Evolutionary conservation across 106 monocot species (phyloP).

Genomic region (Phalaenopsis equestris): DNA sequence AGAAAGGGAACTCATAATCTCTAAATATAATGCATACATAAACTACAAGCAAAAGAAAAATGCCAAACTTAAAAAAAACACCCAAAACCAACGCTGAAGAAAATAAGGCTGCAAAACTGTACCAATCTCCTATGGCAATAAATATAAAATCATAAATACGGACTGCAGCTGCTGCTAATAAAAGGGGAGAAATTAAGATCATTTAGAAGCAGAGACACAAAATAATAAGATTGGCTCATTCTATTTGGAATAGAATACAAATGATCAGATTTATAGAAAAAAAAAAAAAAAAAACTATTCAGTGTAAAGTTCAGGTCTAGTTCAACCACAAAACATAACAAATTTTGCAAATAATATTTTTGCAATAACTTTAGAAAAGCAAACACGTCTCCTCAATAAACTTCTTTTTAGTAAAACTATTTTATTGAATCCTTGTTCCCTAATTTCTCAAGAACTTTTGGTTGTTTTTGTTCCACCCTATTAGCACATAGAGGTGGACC

Average conservation of each 20-base stretch:
- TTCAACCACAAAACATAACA: not conserved
- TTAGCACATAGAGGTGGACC: too few species aligned
- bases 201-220: not conserved
- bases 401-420: not conserved
- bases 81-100: not conserved
- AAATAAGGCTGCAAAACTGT: not conserved
- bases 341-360: not conserved
- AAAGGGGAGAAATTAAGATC: too few species aligned
- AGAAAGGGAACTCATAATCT: too few species aligned
- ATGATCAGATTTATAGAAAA: not conserved
- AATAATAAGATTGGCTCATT: not conserved
- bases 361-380: not conserved
- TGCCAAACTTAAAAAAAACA: not conserved
- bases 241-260: not conserved
- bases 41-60: conserved; percentile 9
- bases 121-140: not conserved
- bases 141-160: not conserved
- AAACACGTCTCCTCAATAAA: not conserved
- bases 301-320: not conserved
- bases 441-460: not conserved
- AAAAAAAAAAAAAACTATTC: not conserved
- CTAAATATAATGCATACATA: too few species aligned
- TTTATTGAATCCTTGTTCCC: not conserved
- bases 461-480: not conserved
- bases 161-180: not conserved